phyloP scores from a whole-genome alignment of 169 alveolate species.

The Eimeria sp. region DNA sequence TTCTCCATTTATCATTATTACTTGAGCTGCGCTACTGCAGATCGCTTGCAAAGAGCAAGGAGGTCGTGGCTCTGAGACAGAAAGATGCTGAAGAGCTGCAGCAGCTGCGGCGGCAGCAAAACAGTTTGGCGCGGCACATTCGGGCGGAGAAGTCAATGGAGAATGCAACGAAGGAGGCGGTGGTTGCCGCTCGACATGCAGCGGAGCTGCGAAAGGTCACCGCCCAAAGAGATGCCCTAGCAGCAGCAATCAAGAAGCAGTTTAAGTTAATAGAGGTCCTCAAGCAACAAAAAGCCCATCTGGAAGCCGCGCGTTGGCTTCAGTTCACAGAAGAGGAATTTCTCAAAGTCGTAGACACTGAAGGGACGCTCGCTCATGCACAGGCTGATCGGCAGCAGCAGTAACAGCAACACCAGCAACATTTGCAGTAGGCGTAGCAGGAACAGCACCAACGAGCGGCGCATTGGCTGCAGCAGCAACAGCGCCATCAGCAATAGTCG shows the following conservation, averaged over 20 bases:
- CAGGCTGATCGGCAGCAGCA: neutral
- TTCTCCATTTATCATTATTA: too few species aligned
- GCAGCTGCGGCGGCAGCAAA: slow-evolving; percentile 43
- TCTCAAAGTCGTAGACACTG: slow-evolving; percentile 51
- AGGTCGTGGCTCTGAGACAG: slow-evolving; percentile 26
- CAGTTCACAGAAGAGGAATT: slow-evolving; percentile 94
- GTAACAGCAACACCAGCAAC: neutral
- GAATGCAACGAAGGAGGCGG: slow-evolving; percentile 32
- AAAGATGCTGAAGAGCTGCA: slow-evolving; percentile 18
- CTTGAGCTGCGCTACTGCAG: neutral
- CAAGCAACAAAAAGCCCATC: slow-evolving; percentile 92
- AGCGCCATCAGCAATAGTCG: neutral
- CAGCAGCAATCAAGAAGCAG: slow-evolving; percentile 91
- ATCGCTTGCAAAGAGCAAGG: slow-evolving; percentile 28
- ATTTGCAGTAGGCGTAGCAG: neutral
- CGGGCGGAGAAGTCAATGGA: slow-evolving; percentile 43
- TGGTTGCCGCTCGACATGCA: slow-evolving; percentile 38
- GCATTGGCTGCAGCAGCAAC: neutral
- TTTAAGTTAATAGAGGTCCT: slow-evolving; percentile 91
- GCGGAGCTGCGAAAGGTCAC: slow-evolving; percentile 70
- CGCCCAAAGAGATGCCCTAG: slow-evolving; percentile 90
- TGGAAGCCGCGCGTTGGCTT: slow-evolving; percentile 92
- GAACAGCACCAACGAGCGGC: neutral
- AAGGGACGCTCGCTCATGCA: slow-evolving; percentile 12
- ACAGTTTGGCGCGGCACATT: slow-evolving; percentile 41